phyloP scores from a whole-genome alignment of 2,329 filamentous ascomycete genomes.

The Pseudocercospora cruenta region DNA sequence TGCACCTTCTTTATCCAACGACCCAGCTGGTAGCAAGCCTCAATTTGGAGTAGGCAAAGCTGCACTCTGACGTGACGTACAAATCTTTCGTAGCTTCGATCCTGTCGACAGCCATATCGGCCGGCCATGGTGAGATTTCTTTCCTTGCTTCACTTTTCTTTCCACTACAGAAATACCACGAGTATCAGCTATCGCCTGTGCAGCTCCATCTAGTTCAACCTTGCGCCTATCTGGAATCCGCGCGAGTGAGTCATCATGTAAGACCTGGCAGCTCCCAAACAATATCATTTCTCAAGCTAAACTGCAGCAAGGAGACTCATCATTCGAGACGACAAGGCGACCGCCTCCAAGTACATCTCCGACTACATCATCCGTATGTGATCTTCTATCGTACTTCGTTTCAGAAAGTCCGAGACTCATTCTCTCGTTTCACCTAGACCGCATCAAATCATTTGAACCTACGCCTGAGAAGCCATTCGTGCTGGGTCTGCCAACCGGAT shows the following conservation, averaged over 20 bases:
- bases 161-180: not conserved
- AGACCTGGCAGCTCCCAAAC: conserved; percentile 7
- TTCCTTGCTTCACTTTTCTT: conserved; percentile 12
- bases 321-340: conserved; percentile 71
- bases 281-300: not conserved
- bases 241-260: conserved; percentile 19
- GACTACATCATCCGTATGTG: conserved; percentile 74
- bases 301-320: conserved; percentile 72
- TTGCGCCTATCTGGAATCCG: conserved; percentile 2
- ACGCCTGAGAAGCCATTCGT: conserved; percentile 76
- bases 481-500: conserved; percentile 80
- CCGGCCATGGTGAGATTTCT: conserved; percentile 5
- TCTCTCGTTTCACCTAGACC: conserved; percentile 53
- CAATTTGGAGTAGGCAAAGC: not conserved
- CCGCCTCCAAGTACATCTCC: conserved; percentile 75
- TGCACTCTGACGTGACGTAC: conserved; percentile 16
- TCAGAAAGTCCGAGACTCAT: not conserved
- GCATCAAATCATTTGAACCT: conserved; percentile 77
- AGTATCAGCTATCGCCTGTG: not conserved
- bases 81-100: conserved; percentile 8
- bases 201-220: not conserved
- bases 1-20: conserved; percentile 11
- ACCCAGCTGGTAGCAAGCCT: not conserved
- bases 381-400: conserved; percentile 11
- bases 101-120: conserved; percentile 2